These are phyloP conservation scores for Arxiozyma slooffiae DNA, from an alignment of 1,139 yeast species.

Conservation along the genomic window DNA sequence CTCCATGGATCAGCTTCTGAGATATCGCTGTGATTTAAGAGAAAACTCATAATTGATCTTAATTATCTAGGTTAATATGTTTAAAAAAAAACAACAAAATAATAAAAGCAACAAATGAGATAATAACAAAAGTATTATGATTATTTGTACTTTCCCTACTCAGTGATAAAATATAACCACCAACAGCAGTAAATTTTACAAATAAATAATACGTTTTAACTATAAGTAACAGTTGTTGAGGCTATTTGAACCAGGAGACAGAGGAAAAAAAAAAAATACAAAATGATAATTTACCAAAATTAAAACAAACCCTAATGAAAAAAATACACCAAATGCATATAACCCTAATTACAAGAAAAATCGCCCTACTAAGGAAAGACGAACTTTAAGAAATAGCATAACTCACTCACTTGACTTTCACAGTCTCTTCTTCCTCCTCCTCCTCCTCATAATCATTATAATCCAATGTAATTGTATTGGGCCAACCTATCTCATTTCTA, in stretches of 20 bases:
- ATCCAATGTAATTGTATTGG: conserved; percentile 91
- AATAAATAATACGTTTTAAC: no score
- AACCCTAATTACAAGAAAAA: no score
- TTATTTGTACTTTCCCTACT: background rate
- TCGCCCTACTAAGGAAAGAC: no score
- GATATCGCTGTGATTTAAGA: background rate
- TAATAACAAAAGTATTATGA: background rate
- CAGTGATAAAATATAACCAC: background rate
- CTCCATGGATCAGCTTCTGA: conserved; percentile 7
- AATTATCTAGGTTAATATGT: background rate
- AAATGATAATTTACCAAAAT: no score
- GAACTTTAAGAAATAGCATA: no score
- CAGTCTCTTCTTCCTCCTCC: no score
- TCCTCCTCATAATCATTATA: conserved; percentile 26
- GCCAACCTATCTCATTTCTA: conserved; percentile 91
- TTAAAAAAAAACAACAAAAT: no score
- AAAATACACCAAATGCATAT: no score
- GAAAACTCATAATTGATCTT: background rate
- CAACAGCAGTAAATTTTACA: background rate
- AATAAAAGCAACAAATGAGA: background rate
- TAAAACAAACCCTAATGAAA: no score
- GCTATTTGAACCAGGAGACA: background rate
- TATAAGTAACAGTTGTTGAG: background rate
- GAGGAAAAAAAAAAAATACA: background rate
- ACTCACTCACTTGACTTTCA: no score